These are phyloP conservation scores for Quercus parvula DNA, from an alignment of 306 rosid species.

Conservation along the genomic window DNA sequence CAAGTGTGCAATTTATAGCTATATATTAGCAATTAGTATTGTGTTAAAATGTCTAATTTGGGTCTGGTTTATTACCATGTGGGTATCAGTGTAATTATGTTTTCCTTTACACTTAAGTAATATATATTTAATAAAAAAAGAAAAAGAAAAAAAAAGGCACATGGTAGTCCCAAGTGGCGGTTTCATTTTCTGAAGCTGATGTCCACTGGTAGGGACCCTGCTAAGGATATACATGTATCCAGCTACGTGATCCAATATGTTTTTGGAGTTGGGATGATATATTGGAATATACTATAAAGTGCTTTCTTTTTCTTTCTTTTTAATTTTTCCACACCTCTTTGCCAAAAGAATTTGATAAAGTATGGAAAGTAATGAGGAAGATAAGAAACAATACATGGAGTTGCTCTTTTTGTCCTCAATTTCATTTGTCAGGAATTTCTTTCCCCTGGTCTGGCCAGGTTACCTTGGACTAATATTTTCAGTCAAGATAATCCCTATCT, in stretches of 20 bases:
- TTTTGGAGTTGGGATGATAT: neutral
- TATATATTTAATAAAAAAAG: neutral
- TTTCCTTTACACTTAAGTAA: constrained; percentile 32
- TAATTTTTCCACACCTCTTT: neutral
- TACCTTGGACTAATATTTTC: neutral
- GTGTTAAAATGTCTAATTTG: neutral
- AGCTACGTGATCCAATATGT: neutral
- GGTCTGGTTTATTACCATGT: constrained; percentile 9
- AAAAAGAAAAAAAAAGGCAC: constrained; percentile 4
- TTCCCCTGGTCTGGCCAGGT: neutral
- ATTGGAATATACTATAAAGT: neutral
- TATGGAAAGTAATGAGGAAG: neutral
- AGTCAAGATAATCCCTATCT: neutral
- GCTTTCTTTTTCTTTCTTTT: neutral
- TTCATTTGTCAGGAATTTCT: neutral
- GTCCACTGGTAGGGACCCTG: constrained; percentile 26
- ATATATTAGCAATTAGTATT: neutral
- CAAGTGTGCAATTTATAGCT: neutral
- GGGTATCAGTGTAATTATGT: constrained; percentile 15
- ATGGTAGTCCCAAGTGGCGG: constrained; percentile 1
- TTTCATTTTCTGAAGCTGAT: constrained; percentile 21
- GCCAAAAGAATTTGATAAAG: neutral
- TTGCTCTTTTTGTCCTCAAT: neutral
- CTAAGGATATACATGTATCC: constrained; percentile 4
- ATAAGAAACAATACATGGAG: neutral